These are phyloP conservation scores for Leccinum incarnatum DNA, from an alignment of 768 basidiomycete species.

Conservation along the genomic window DNA sequence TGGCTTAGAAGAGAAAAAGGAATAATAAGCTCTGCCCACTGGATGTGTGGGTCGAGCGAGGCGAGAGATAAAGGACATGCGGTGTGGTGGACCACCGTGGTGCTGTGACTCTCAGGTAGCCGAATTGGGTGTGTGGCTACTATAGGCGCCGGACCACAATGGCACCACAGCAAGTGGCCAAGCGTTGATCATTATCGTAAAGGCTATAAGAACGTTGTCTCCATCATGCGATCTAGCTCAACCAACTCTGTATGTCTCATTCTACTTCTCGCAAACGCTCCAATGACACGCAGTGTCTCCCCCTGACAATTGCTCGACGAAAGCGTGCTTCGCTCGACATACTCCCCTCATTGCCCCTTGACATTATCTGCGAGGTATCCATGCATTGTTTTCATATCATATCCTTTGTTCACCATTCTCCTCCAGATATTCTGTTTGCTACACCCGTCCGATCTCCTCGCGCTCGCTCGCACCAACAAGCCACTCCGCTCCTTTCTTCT, in stretches of 20 bases:
- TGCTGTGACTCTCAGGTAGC: background rate
- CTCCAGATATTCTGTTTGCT: constrained; percentile 44
- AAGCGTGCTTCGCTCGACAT: constrained; percentile 20
- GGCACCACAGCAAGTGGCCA: background rate
- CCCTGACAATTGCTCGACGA: background rate
- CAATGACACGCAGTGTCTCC: background rate
- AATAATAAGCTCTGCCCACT: constrained; percentile 63
- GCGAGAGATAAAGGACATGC: constrained; percentile 53
- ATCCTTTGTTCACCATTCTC: background rate
- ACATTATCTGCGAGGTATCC: constrained; percentile 28
- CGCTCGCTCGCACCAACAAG: constrained; percentile 43
- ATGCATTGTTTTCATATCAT: background rate
- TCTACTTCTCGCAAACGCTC: background rate
- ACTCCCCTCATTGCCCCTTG: constrained; percentile 37
- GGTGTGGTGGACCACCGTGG: background rate
- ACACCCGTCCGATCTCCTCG: constrained; percentile 44
- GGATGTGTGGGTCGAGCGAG: constrained; percentile 47
- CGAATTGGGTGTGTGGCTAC: background rate
- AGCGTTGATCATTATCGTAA: no score
- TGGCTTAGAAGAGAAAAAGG: constrained; percentile 75
- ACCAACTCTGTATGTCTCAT: constrained; percentile 7
- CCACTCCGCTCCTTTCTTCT: constrained; percentile 41
- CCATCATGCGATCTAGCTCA: background rate
- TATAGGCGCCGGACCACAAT: background rate
- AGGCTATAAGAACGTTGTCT: background rate